These are phyloP conservation scores for Microdochium bolleyi DNA, from an alignment of 2,329 filamentous ascomycete genomes.

Conservation along the genomic window DNA sequence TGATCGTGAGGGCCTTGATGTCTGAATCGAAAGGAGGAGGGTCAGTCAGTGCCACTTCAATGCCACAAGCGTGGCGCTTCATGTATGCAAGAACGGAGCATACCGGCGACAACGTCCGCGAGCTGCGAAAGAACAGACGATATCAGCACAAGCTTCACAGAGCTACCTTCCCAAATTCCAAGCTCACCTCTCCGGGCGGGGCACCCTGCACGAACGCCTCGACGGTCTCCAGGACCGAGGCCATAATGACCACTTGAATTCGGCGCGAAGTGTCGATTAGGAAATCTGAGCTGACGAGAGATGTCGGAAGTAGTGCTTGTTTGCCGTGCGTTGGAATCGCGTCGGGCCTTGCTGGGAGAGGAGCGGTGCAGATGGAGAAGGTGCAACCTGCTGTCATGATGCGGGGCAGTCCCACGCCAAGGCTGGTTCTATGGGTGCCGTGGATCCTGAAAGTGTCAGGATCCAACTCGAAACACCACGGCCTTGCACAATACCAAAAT, in stretches of 20 bases:
- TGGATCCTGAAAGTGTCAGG: too few relatives aligned
- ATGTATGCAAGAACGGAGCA: constrained; percentile 7
- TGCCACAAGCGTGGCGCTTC: constrained; percentile 1
- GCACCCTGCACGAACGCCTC: constrained; percentile 90
- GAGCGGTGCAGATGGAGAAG: not conserved
- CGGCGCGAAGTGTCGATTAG: not conserved
- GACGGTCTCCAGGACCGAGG: constrained; percentile 47
- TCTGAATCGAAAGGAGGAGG: constrained; percentile 43
- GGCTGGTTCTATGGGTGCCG: not conserved
- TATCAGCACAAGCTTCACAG: not conserved
- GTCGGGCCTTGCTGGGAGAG: not conserved
- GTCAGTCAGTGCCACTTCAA: not conserved
- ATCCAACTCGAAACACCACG: not conserved
- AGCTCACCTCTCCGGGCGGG: constrained; percentile 84
- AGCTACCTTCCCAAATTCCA: too few relatives aligned
- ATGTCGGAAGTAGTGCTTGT: not conserved
- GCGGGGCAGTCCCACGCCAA: not conserved
- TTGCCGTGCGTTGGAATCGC: not conserved
- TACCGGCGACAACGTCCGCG: constrained; percentile 81
- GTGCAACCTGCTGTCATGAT: not conserved
- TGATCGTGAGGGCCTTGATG: constrained; percentile 76
- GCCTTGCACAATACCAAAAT: not conserved
- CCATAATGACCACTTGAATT: constrained; percentile 11
- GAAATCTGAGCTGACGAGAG: not conserved
- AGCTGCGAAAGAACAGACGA: constrained; percentile 44